Conservation (phyloP, 208 protist species). For the Acanthamoeba sp. region DNA sequence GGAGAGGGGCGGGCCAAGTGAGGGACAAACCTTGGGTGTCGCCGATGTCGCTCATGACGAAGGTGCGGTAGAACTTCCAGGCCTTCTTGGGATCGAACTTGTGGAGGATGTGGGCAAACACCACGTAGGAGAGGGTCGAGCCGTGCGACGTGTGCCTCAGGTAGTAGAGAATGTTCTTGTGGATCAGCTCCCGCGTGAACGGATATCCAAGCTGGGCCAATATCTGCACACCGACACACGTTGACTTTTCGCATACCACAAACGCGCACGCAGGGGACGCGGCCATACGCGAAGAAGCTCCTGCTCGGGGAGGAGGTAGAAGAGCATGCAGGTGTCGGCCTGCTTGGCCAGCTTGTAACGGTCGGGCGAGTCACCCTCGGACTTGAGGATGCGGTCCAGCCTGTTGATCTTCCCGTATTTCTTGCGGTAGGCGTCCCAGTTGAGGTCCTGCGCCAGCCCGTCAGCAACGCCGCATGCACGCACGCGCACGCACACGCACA, state of each 20-base stretch:
- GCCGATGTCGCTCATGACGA: slow-evolving; percentile 74
- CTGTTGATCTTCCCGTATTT: slow-evolving; percentile 68
- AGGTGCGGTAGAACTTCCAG: slow-evolving; percentile 77
- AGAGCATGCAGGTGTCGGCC: slow-evolving; percentile 82
- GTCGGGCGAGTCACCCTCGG: slow-evolving; percentile 75
- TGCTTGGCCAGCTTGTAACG: slow-evolving; percentile 81
- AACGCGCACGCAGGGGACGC: neutral
- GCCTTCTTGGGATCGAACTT: slow-evolving; percentile 74
- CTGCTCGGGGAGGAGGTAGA: slow-evolving; percentile 77
- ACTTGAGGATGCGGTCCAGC: slow-evolving; percentile 79
- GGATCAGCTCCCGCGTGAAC: slow-evolving; percentile 72
- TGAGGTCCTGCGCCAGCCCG: neutral
- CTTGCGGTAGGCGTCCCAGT: slow-evolving; percentile 78
- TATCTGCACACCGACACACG: slow-evolving; percentile 7
- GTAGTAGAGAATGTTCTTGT: slow-evolving; percentile 78
- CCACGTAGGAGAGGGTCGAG: slow-evolving; percentile 75
- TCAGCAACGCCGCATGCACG: neutral
- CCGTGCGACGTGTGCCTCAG: slow-evolving; percentile 70
- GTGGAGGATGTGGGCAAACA: slow-evolving; percentile 78
- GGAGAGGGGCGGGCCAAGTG: too few species aligned
- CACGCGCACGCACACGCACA: too few species aligned
- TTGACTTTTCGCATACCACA: neutral
- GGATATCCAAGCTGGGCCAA: slow-evolving; percentile 62
- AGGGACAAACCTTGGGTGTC: slow-evolving; percentile 77
- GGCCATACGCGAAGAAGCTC: slow-evolving; percentile 65